A percentile compares a stretch with the other conserved stretches of the same genome.
phyloP scores from a whole-genome alignment of 225 moss, liverwort and hornwort species.

The Pleurozium schreberi region DNA sequence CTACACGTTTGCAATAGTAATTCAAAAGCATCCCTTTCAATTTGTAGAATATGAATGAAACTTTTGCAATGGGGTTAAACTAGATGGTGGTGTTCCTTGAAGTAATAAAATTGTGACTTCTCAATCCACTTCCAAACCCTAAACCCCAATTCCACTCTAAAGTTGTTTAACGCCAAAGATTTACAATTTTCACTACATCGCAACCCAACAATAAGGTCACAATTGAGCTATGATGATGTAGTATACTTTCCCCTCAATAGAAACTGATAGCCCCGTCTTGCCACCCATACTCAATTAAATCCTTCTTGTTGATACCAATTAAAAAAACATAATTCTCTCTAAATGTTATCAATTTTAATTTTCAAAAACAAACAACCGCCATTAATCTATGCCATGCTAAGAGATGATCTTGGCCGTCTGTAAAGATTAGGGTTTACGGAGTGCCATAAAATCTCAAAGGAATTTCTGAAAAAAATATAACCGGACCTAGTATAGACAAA shows the following conservation, averaged over 20 bases:
- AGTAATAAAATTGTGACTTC: accelerated
- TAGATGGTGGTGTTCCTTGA: not conserved
- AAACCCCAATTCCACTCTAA: not conserved
- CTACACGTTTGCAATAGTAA: not conserved
- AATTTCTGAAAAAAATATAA: too few species aligned
- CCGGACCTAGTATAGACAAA: not conserved
- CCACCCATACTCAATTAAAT: too few species aligned
- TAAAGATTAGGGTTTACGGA: too few species aligned
- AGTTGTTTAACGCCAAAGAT: too few species aligned
- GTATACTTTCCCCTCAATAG: too few species aligned
- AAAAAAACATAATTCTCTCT: too few species aligned
- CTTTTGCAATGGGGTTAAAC: accelerated
- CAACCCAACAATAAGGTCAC: too few species aligned
- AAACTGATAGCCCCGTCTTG: accelerated
- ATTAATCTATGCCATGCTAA: accelerated
- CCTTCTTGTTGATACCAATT: too few species aligned
- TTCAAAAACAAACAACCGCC: too few species aligned
- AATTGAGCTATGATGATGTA: not conserved
- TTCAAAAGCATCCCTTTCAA: not conserved
- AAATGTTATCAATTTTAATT: too few species aligned
- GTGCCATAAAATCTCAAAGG: too few species aligned
- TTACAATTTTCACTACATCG: not conserved
- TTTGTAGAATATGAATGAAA: not conserved
- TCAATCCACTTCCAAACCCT: not conserved
- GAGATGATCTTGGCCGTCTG: accelerated